Conservation (phyloP, 2,329 filamentous ascomycete genomes). For the Aspergillus aculeatinus region DNA sequence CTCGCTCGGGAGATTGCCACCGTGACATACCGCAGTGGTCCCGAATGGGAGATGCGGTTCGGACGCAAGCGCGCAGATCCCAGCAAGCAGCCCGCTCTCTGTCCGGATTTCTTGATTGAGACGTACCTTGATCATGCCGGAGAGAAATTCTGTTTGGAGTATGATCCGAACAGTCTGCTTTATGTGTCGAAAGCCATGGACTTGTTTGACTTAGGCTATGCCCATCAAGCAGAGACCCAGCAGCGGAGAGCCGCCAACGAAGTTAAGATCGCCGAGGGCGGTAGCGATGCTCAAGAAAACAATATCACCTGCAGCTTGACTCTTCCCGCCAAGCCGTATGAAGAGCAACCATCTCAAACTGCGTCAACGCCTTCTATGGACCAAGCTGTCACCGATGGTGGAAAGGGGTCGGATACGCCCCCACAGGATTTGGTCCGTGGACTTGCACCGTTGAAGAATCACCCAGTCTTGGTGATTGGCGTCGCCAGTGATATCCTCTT, state of each 20-base stretch:
- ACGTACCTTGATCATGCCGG: constrained; percentile 97
- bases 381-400: constrained; percentile 23
- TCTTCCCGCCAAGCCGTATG: constrained; percentile 77
- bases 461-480: constrained; percentile 83
- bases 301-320: constrained; percentile 72
- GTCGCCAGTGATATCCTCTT: constrained; percentile 96
- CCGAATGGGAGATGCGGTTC: constrained; percentile 96
- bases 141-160: constrained; percentile 96
- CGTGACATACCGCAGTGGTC: constrained; percentile 92
- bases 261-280: constrained; percentile 55
- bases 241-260: constrained; percentile 62
- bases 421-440: constrained; percentile 79
- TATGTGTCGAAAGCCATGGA: constrained; percentile 99
- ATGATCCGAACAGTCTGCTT: constrained; percentile 90
- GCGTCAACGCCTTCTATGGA: constrained; percentile 37
- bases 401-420: constrained; percentile 47
- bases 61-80: constrained; percentile 83
- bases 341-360: constrained; percentile 70
- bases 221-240: constrained; percentile 64
- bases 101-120: constrained; percentile 95
- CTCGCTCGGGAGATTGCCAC: constrained; percentile 95
- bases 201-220: constrained; percentile 82
- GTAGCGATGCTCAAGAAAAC: constrained; percentile 27
- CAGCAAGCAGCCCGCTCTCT: constrained; percentile 84
- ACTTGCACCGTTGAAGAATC: constrained; percentile 68